Percentiles rank a stretch among this genome's conserved stretches.
These are phyloP conservation scores for Dipodascus albidus DNA, from an alignment of 805 yeast species.

Conservation along the genomic window DNA sequence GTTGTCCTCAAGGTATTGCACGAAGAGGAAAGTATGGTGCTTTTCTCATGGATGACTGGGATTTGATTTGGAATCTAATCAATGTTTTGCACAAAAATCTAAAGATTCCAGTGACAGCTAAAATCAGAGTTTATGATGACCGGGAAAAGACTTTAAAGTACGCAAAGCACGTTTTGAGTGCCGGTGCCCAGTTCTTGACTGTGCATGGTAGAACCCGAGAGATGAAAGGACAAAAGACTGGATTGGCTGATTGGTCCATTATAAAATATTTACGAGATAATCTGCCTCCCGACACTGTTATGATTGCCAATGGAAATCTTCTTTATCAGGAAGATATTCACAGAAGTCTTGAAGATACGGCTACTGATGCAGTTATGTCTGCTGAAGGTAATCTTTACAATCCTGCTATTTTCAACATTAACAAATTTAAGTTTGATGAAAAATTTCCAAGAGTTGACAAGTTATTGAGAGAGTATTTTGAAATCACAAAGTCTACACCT, in stretches of 20 bases:
- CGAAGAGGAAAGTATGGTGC: conserved; percentile 91
- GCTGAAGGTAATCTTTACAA: conserved; percentile 93
- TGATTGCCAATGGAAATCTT: conserved; percentile 92
- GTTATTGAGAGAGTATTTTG: conserved; percentile 77
- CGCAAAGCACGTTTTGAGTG: conserved; percentile 77
- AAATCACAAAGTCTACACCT: conserved; percentile 51
- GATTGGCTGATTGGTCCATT: conserved; percentile 86
- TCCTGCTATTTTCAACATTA: conserved; percentile 71
- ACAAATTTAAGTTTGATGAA: conserved; percentile 31
- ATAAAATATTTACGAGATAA: conserved; percentile 67
- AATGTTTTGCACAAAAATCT: conserved; percentile 62
- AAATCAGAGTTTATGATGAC: conserved; percentile 81
- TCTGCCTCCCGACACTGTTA: conserved; percentile 70
- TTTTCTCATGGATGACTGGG: conserved; percentile 96
- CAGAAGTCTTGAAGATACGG: conserved; percentile 51
- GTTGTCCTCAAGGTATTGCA: conserved; percentile 98
- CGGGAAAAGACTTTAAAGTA: conserved; percentile 73
- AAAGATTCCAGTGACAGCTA: conserved; percentile 86
- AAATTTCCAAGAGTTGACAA: conserved; percentile 80
- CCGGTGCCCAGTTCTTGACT: conserved; percentile 93
- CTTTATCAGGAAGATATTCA: conserved; percentile 75
- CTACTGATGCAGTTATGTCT: conserved; percentile 89
- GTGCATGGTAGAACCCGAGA: conserved; percentile 95
- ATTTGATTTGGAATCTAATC: conserved; percentile 58
- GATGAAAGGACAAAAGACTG: conserved; percentile 95